Conservation (phyloP, 257 asterid genomes). For the Oldenlandia corymbosa region DNA sequence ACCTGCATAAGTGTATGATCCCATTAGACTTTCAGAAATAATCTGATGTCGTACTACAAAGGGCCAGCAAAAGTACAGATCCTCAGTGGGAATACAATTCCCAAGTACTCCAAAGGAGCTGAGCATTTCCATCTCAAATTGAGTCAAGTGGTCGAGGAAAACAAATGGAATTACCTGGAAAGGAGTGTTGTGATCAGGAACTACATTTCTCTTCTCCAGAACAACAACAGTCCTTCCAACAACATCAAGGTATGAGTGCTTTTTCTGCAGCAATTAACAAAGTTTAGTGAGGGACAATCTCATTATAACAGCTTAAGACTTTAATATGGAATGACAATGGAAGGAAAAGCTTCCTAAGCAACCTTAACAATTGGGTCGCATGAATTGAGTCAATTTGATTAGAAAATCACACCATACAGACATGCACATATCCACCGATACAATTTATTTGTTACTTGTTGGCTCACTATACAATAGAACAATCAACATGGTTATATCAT, state of each 20-base stretch:
- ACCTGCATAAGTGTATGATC: slow-evolving; percentile 52
- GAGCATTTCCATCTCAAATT: no score
- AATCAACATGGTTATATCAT: no score
- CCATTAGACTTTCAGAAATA: no score
- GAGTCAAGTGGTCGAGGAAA: no score
- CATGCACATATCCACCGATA: neutral
- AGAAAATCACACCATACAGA: neutral
- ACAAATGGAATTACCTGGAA: slow-evolving; percentile 65
- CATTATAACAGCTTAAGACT: neutral
- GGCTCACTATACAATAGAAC: neutral
- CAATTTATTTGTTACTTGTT: neutral
- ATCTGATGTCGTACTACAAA: no score
- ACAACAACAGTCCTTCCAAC: slow-evolving; percentile 93
- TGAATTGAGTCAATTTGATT: neutral
- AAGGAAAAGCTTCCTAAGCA: neutral
- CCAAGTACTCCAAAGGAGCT: no score
- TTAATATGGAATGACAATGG: neutral
- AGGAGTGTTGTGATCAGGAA: slow-evolving; percentile 85
- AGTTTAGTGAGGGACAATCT: slow-evolving; percentile 19
- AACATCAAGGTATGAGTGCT: slow-evolving; percentile 92
- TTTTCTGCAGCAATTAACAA: slow-evolving; percentile 58
- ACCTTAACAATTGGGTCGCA: neutral
- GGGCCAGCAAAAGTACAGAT: neutral
- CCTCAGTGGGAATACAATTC: no score
- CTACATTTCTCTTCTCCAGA: slow-evolving; percentile 79